Evolutionary conservation across 1,284 basidiomycete genomes (phyloP).

Genomic region (Porogramme epimiltina): DNA sequence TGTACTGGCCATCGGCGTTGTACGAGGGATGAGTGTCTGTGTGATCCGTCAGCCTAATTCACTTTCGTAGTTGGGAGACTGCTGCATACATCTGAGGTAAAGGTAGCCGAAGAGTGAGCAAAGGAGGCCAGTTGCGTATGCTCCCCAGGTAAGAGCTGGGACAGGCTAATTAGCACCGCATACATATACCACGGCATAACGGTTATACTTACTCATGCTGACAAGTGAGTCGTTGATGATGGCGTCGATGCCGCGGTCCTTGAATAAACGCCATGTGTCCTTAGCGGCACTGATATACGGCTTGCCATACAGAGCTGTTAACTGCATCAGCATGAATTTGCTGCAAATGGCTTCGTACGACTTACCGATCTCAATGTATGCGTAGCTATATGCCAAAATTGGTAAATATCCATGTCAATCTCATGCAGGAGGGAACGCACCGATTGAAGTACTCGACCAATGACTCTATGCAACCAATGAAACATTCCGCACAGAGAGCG

Average conservation of each 20-base stretch:
- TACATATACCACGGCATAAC: too few relatives aligned
- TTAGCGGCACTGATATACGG: constrained; percentile 85
- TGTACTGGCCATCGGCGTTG: constrained; percentile 74
- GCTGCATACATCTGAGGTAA: constrained; percentile 77
- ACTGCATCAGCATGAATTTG: neutral
- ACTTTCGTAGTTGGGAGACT: constrained; percentile 19
- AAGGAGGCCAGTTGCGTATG: constrained; percentile 77
- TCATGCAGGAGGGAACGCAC: constrained; percentile 36
- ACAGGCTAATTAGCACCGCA: neutral
- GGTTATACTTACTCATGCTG: constrained; percentile 61
- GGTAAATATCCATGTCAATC: constrained; percentile 1
- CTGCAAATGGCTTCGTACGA: neutral
- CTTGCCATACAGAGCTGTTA: constrained; percentile 82
- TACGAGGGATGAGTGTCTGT: constrained; percentile 73
- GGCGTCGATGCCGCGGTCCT: constrained; percentile 84
- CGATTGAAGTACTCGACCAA: constrained; percentile 84
- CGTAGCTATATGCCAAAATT: constrained; percentile 49
- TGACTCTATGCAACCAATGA: constrained; percentile 71
- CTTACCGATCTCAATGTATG: constrained; percentile 80
- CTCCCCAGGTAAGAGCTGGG: constrained; percentile 71
- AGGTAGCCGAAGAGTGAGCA: constrained; percentile 82
- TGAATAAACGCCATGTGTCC: constrained; percentile 88
- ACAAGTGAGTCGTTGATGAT: constrained; percentile 87
- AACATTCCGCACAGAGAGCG: constrained; percentile 82
- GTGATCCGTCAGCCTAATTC: neutral